Base-by-base conservation (phyloP, 1,284 basidiomycete genomes). In the Trichosporon sp. region DNA sequence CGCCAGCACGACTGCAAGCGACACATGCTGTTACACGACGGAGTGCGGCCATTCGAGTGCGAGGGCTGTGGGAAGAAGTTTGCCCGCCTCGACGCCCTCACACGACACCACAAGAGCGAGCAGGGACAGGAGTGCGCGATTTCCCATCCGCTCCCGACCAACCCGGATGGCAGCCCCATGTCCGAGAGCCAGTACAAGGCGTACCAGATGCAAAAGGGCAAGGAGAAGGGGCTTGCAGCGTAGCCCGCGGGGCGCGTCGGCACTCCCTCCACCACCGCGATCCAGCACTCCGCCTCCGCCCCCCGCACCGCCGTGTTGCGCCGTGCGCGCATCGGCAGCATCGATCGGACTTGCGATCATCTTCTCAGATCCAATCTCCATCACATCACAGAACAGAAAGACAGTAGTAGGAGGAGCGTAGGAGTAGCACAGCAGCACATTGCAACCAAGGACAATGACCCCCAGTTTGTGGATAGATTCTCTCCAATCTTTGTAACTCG, bases 1-100 rank as follows among this genome's bases (percentile, higher is more conserved):
- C 89, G 95, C 64, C 93, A 95, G 81, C 94, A 97, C 83, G 95
- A 98, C 83, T 96, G 94, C 91, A 96, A 96, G 89, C 92, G 86
- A 76, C 94, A 95, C 81, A 92, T 94, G 85, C 90, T 91, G 8
- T 86, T 96, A 21, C 95, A 98, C 80, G 90, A 91, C 64, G 90
- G 92, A 48, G 90, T 94, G 82, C 89, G 92, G 78, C 89, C 91
- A 38, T 96, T 97, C 83, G 88, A 92, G 68, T 98, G 95, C 79
- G 90, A 91, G 76, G 92, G 93, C 2, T 98, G 95, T 84, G 91
- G 92, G 78, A 96, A 96, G 87, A 92, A 92, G 19, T 97, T 98
- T 85, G 96, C 94, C 78, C 87, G 95, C 70, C 85, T 95, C 77
- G 95, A 98, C 85, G 95, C 95, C 19, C 87, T 98, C 72, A 96